Percentiles rank a stretch among this genome's conserved stretches.
Evolutionary conservation across 2,329 filamentous ascomycete species (phyloP).

Genomic region (Ophiostoma ulmi): DNA sequence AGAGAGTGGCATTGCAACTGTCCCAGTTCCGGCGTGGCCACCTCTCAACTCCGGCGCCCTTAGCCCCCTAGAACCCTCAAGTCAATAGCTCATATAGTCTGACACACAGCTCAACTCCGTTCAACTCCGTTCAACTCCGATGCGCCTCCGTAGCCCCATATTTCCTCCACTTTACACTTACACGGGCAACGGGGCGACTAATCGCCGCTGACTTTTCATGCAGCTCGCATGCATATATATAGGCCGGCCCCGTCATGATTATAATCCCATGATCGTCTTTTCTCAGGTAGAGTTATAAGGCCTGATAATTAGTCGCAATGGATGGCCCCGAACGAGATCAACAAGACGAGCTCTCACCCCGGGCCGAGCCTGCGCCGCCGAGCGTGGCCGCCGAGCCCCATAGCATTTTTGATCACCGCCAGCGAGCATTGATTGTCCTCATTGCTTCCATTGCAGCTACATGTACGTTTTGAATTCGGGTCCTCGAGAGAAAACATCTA

Average conservation of each 20-base stretch:
- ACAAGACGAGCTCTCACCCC: background rate
- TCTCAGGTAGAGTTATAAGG: background rate
- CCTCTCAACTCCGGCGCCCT: background rate
- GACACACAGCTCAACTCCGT: background rate
- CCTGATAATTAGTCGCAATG: background rate
- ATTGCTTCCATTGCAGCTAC: conserved; percentile 48
- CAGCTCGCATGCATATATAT: conserved; percentile 13
- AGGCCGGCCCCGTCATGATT: background rate
- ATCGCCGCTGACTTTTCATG: background rate
- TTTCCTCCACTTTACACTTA: conserved; percentile 11
- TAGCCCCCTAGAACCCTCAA: background rate
- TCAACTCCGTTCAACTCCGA: conserved; percentile 8
- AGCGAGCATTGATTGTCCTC: conserved; percentile 45
- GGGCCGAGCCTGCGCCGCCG: background rate
- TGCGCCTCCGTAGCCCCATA: conserved; percentile 11
- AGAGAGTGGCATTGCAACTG: too few relatives aligned
- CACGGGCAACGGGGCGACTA: background rate
- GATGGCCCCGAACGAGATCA: background rate
- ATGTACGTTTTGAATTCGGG: conserved; percentile 35
- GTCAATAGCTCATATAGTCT: background rate
- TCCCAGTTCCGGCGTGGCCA: too few relatives aligned
- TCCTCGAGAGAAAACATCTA: too few relatives aligned
- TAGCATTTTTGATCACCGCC: conserved; percentile 47
- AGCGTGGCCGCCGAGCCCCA: conserved; percentile 34
- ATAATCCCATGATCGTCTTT: background rate